Evolutionary conservation across 1,139 yeast genomes (phyloP), one percentile per base, ranked within the genome.

Genomic region (Kurtzmaniella quercitrusa): DNA sequence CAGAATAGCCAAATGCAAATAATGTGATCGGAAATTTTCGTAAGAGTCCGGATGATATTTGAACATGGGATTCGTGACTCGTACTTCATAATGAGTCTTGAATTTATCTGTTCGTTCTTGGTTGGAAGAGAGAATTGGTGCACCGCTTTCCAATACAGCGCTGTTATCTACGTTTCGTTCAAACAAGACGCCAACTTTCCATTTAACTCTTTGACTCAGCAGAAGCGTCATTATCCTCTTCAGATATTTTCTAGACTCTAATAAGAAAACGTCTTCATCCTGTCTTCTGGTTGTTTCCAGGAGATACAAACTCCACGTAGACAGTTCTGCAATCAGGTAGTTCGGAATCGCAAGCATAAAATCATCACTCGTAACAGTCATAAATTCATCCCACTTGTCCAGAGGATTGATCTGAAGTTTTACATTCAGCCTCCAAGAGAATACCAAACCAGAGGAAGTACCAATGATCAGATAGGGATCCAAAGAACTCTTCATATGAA

Each of bases 401-500:
- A 78, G 68, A 5, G 34, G 17, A 60, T 89, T 89, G 42, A 89
- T 70, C 5, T 66, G 58, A 44, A 89, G 68, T 2, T 59, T 56
- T 3, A 87, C 90, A 53, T 83, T 72, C 40, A 85, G 78, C 51
- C 79, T 77, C 83, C 96, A 91, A 27, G 83, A 79, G 53, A 90
- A 77, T 1, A 85, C 81, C 59, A 89, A 86, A 0, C 98, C 98
- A 2, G 96, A 77, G 41, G 82, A 75, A 11, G 70, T 68, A 1
- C 89, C 91, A 6, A 81, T 71, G 37, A 91, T 62, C 19, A 75
- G 73, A 56, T 91, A 88, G 0, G 98, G 98, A 52, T 81, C 78
- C 44, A 79, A 71, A 0, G 94, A 80, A 14, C 95, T 89, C 52
- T 77, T 78, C 51, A 77, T 77, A 51, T 77, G 79, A 38, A 78